Evolutionary conservation across 805 yeast species (phyloP).

Genomic region (Metschnikowia gelsemii): DNA sequence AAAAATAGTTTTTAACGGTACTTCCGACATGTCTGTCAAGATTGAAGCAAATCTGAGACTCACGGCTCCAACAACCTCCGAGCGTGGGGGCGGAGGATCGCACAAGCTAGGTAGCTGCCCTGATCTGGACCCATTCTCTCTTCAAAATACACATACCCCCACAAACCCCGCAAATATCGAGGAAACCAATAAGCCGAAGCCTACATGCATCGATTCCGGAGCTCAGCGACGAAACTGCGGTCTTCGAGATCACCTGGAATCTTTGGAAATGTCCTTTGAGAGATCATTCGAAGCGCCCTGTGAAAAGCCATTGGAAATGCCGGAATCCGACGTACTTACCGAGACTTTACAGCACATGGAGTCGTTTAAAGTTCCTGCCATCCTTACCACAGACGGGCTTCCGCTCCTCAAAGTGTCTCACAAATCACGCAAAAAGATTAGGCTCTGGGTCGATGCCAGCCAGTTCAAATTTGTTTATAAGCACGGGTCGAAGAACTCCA

Average conservation of each 20-base stretch:
- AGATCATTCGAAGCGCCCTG: not conserved
- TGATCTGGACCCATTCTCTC: too few relatives aligned
- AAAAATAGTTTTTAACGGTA: too few relatives aligned
- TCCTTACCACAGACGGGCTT: constrained; percentile 55
- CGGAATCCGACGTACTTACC: not conserved
- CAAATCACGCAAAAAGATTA: constrained; percentile 60
- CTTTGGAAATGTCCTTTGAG: too few relatives aligned
- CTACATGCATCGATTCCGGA: not conserved
- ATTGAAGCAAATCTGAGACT: too few relatives aligned
- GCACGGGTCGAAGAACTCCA: constrained; percentile 18
- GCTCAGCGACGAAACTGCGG: too few relatives aligned
- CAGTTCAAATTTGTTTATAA: constrained; percentile 56
- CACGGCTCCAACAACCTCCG: too few relatives aligned
- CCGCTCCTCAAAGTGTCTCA: constrained; percentile 68
- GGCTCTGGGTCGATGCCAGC: constrained; percentile 55
- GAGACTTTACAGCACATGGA: constrained; percentile 14
- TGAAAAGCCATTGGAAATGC: not conserved
- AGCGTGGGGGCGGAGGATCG: too few relatives aligned
- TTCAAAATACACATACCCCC: too few relatives aligned
- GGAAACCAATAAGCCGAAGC: not conserved
- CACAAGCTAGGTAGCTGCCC: too few relatives aligned
- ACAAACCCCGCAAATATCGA: not conserved
- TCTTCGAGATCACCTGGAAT: too few relatives aligned
- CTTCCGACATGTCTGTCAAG: too few relatives aligned
- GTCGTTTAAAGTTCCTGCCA: constrained; percentile 28